phyloP scores from a whole-genome alignment of 75 land plant genomes.

The Sequoiadendron giganteum region DNA sequence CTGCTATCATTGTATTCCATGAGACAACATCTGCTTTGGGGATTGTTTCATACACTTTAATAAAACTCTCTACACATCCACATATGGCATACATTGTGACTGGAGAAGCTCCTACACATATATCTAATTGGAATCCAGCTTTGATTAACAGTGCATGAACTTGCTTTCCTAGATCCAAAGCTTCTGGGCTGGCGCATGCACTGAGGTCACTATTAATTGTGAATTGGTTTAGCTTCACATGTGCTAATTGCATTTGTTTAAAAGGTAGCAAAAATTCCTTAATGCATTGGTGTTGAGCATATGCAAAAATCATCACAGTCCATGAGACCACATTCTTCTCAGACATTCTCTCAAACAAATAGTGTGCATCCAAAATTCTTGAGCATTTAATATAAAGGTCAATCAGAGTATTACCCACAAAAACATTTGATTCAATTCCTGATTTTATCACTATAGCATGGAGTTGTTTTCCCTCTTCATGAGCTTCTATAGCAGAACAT shows the following conservation, averaged over 20 bases:
- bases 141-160: conserved; percentile 21
- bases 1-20: too few species aligned
- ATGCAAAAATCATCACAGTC: conserved; percentile 64
- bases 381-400: conserved; percentile 63
- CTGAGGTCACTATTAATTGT: conserved; percentile 26
- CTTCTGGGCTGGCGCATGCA: conserved; percentile 25
- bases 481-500: conserved; percentile 37
- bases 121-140: conserved; percentile 17
- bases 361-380: conserved; percentile 27
- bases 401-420: conserved; percentile 62
- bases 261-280: conserved; percentile 17
- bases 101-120: not conserved
- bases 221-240: conserved; percentile 14
- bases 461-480: conserved; percentile 50
- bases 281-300: conserved; percentile 14
- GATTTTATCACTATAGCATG: conserved; percentile 42
- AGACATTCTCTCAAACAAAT: conserved; percentile 45
- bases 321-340: conserved; percentile 67
- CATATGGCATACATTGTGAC: too few species aligned
- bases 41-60: too few species aligned
- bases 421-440: conserved; percentile 34
- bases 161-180: conserved; percentile 17
- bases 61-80: too few species aligned
- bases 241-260: conserved; percentile 14
- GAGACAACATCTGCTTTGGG: too few species aligned